Conservation (phyloP, 2,329 filamentous ascomycete genomes). For the Stemphylium lycopersici region DNA sequence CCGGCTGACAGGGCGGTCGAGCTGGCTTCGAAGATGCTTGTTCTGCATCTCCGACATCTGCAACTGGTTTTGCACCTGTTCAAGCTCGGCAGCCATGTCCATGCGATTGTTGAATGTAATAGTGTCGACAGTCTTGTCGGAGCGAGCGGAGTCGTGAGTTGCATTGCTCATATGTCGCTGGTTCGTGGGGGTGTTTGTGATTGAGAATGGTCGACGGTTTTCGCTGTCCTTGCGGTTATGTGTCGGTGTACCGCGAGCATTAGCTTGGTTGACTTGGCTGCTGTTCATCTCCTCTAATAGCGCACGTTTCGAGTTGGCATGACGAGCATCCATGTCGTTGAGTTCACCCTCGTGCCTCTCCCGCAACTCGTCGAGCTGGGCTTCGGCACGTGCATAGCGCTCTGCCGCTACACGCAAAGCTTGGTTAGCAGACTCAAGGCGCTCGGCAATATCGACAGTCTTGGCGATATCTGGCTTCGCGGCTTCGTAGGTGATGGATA, state of each 20-base stretch:
- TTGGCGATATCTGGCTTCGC: slow-evolving; percentile 70
- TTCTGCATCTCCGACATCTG: slow-evolving; percentile 96
- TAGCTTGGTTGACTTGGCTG: slow-evolving; percentile 70
- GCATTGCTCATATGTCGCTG: slow-evolving; percentile 72
- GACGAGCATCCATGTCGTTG: slow-evolving; percentile 66
- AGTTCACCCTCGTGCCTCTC: slow-evolving; percentile 74
- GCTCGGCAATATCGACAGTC: slow-evolving; percentile 78
- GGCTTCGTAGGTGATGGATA: slow-evolving; percentile 71
- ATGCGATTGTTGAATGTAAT: slow-evolving; percentile 84
- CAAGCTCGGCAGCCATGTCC: slow-evolving; percentile 88
- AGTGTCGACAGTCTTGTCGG: slow-evolving; percentile 84
- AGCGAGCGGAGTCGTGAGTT: slow-evolving; percentile 76
- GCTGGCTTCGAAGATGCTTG: slow-evolving; percentile 84
- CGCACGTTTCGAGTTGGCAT: slow-evolving; percentile 70
- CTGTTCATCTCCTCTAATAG: slow-evolving; percentile 86
- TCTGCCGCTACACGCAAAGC: slow-evolving; percentile 84
- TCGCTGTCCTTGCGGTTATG: slow-evolving; percentile 68
- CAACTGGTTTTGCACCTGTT: slow-evolving; percentile 91
- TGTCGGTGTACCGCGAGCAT: slow-evolving; percentile 69
- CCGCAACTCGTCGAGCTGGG: slow-evolving; percentile 78
- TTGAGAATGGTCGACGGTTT: slow-evolving; percentile 69
- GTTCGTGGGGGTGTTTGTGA: slow-evolving; percentile 74
- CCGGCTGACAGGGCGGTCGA: slow-evolving; percentile 71
- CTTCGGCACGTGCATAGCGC: slow-evolving; percentile 80
- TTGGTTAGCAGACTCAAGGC: slow-evolving; percentile 87